Evolutionary conservation across 83 land plant genomes (phyloP).

Genomic region (Picea mariana): DNA sequence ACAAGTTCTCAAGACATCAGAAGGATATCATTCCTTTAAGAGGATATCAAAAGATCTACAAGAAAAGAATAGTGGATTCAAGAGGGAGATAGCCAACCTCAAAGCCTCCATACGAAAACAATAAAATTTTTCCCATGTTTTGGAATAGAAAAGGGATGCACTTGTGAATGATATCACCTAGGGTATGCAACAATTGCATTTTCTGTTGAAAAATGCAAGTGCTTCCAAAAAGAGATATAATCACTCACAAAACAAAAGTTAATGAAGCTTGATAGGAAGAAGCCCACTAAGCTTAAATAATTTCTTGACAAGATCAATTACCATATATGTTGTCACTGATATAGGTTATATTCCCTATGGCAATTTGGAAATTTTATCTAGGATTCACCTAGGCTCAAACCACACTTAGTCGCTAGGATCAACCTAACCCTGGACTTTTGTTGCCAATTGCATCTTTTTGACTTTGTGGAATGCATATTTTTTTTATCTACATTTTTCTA

Average conservation of each 20-base stretch:
- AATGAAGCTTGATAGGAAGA: too few species aligned
- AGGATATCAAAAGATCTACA: slow-evolving; percentile 33
- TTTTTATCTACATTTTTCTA: too few species aligned
- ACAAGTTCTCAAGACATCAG: slow-evolving; percentile 44
- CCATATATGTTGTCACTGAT: too few species aligned
- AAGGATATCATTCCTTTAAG: slow-evolving; percentile 38
- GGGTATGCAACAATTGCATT: neutral
- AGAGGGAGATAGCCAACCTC: slow-evolving; percentile 14
- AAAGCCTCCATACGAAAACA: neutral
- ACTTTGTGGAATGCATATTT: too few species aligned
- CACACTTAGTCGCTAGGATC: too few species aligned
- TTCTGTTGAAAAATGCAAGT: slow-evolving; percentile 5
- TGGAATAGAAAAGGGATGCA: neutral
- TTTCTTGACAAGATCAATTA: too few species aligned
- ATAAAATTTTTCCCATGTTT: neutral
- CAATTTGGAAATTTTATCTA: too few species aligned
- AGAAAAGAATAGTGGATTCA: slow-evolving; percentile 22
- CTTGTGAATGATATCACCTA: neutral
- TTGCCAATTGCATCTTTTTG: too few species aligned
- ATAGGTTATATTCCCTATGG: too few species aligned
- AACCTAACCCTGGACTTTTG: too few species aligned
- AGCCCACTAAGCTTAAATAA: too few species aligned
- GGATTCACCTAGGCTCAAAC: too few species aligned
- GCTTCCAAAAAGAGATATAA: neutral
- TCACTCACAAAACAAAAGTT: neutral